These are phyloP conservation scores for Trichoderma sp. DNA, from an alignment of 2,329 filamentous ascomycete species.

Conservation along the genomic window DNA sequence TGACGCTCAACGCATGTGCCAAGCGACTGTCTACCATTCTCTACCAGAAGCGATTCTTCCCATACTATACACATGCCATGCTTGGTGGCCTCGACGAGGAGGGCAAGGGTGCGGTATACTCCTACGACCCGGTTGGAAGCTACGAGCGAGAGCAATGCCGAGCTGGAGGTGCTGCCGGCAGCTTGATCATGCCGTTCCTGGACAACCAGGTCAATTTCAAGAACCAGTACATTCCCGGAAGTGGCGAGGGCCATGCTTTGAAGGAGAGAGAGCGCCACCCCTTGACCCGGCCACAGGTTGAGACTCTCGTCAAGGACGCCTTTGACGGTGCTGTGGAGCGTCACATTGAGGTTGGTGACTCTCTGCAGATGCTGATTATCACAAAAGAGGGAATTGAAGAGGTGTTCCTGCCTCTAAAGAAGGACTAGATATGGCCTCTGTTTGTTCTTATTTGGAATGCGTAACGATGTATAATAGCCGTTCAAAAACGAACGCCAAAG, in stretches of 20 bases:
- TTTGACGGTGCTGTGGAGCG: slow-evolving; percentile 98
- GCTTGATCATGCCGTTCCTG: slow-evolving; percentile 97
- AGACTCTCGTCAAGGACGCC: slow-evolving; percentile 89
- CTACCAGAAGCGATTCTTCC: slow-evolving; percentile 97
- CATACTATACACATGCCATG: slow-evolving; percentile 96
- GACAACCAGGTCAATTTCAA: slow-evolving; percentile 99
- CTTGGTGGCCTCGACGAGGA: slow-evolving; percentile 92
- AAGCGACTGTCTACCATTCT: slow-evolving; percentile 93
- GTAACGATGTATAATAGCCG: slow-evolving; percentile 33
- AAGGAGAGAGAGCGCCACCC: slow-evolving; percentile 68
- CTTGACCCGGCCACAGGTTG: slow-evolving; percentile 69
- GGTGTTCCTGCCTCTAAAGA: slow-evolving; percentile 79
- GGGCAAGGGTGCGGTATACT: slow-evolving; percentile 90
- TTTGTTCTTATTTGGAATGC: slow-evolving; percentile 4
- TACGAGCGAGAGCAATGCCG: slow-evolving; percentile 97
- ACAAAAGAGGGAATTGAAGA: slow-evolving; percentile 87
- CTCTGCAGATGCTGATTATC: slow-evolving; percentile 91
- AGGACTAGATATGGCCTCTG: slow-evolving; percentile 57
- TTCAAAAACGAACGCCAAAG: slow-evolving; percentile 4
- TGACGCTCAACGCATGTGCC: slow-evolving; percentile 90
- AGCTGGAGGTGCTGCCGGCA: slow-evolving; percentile 86
- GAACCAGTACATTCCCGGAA: slow-evolving; percentile 92
- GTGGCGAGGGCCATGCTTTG: slow-evolving; percentile 77
- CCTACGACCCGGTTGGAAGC: slow-evolving; percentile 95
- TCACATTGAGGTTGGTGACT: slow-evolving; percentile 98